A percentile compares a stretch with the other conserved stretches of the same genome.
phyloP scores from a whole-genome alignment of 1,139 yeast genomes.

The Wickerhamomyces sp. region DNA sequence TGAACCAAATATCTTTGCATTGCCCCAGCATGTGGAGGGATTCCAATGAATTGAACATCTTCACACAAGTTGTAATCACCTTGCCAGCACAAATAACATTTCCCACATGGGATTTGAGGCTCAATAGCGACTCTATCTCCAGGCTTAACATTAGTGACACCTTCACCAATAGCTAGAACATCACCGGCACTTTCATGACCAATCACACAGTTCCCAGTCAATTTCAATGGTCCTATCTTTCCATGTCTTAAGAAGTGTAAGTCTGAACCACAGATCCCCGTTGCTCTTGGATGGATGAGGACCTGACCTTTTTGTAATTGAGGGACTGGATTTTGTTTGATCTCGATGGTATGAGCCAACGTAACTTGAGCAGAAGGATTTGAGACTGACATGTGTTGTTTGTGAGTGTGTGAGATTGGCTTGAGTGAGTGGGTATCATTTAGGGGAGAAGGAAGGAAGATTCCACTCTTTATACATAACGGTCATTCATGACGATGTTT shows the following conservation, averaged over 20 bases:
- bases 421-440: too few relatives aligned
- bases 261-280: conserved; percentile 87
- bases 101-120: conserved; percentile 77
- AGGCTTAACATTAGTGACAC: conserved; percentile 51
- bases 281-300: conserved; percentile 45
- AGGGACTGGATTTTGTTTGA: conserved; percentile 28
- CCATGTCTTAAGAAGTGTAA: conserved; percentile 79
- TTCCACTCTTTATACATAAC: too few relatives aligned
- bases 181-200: conserved; percentile 76
- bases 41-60: conserved; percentile 78
- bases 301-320: conserved; percentile 36
- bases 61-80: conserved; percentile 81
- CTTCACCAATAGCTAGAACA: conserved; percentile 57
- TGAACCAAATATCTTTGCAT: conserved; percentile 58
- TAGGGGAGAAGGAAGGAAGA: too few relatives aligned
- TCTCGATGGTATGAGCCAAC: conserved; percentile 28
- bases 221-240: conserved; percentile 61
- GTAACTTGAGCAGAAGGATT: conserved; percentile 33
- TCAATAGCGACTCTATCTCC: conserved; percentile 85
- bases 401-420: too few relatives aligned
- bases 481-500: too few relatives aligned
- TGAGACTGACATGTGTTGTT: not conserved
- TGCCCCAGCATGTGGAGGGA: conserved; percentile 69
- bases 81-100: conserved; percentile 63
- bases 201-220: conserved; percentile 56